Conservation (phyloP, 345 rosid species). For the Gossypium turneri region DNA sequence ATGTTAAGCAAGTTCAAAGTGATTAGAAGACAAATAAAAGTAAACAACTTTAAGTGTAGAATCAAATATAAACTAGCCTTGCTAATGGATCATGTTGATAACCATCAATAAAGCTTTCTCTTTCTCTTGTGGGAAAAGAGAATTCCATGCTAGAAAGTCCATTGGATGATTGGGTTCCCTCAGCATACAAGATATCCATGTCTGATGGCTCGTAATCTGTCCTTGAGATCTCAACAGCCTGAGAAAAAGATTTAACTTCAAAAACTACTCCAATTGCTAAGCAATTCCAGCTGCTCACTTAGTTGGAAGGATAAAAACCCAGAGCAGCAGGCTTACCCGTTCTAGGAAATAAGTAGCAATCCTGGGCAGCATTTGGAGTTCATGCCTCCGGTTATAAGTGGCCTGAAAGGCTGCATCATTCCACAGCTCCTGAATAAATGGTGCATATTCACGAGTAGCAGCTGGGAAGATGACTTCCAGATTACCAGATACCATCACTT, state of each 20-base stretch:
- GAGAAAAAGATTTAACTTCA: constrained; percentile 17
- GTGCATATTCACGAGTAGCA: constrained; percentile 58
- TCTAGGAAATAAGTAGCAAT: constrained; percentile 76
- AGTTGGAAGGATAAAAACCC: too few relatives aligned
- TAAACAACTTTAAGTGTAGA: background rate
- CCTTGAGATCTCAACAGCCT: constrained; percentile 80
- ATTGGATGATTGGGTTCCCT: constrained; percentile 63
- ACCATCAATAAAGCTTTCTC: constrained; percentile 30
- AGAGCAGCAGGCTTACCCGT: constrained; percentile 42
- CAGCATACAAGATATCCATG: constrained; percentile 75
- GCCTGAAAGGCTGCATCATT: constrained; percentile 73
- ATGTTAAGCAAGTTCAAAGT: background rate
- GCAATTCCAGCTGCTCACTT: too few relatives aligned
- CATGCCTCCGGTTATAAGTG: constrained; percentile 66
- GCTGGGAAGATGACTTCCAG: constrained; percentile 61
- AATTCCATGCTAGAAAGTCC: constrained; percentile 73
- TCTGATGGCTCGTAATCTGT: constrained; percentile 71
- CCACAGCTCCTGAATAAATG: constrained; percentile 65
- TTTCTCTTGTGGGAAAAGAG: constrained; percentile 45
- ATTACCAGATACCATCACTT: constrained; percentile 62
- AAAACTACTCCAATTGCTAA: background rate
- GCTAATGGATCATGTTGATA: constrained; percentile 40
- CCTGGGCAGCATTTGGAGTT: constrained; percentile 64
- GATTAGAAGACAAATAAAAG: background rate
- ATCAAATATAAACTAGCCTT: constrained; percentile 41